A percentile compares a stretch with the other conserved stretches of the same genome.
Conservation (phyloP, 2,329 filamentous ascomycete species). For the Cordyceps militaris region DNA sequence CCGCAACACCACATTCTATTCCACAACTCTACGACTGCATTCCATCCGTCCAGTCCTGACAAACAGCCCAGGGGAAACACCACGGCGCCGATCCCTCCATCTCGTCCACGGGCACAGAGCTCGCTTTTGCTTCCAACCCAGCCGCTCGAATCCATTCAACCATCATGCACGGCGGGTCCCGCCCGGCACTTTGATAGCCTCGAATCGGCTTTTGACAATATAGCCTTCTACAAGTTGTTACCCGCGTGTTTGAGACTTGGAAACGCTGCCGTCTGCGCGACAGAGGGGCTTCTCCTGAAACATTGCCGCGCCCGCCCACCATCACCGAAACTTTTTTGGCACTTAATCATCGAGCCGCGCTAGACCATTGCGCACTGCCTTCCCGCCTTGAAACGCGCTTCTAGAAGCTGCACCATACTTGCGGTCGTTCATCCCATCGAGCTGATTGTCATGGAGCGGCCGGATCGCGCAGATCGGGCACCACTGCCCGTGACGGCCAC, state of each 20-base stretch:
- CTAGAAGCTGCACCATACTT: slow-evolving; percentile 16
- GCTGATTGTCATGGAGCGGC: slow-evolving; percentile 26
- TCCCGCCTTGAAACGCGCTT: slow-evolving; percentile 16
- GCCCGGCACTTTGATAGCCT: slow-evolving; percentile 3
- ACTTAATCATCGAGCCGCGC: slow-evolving; percentile 1
- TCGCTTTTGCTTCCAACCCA: neutral
- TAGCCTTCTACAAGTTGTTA: neutral
- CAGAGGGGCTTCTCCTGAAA: slow-evolving; percentile 12
- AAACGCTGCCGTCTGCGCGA: slow-evolving; percentile 4
- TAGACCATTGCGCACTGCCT: neutral
- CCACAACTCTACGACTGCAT: neutral
- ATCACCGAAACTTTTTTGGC: slow-evolving; percentile 11
- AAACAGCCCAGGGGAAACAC: neutral
- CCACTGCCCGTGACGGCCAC: slow-evolving; percentile 16
- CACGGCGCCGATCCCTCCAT: neutral
- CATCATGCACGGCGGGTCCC: slow-evolving; percentile 1
- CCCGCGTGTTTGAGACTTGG: slow-evolving; percentile 3
- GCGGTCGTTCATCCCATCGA: slow-evolving; percentile 17
- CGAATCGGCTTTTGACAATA: slow-evolving; percentile 1
- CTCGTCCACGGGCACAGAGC: neutral
- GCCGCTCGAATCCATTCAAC: neutral
- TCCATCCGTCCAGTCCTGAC: neutral
- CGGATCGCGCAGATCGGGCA: slow-evolving; percentile 16
- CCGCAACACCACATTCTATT: neutral
- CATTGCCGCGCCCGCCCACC: slow-evolving; percentile 5